phyloP scores from a whole-genome alignment of 2,329 filamentous ascomycete species.

The Mariannaea elegans region DNA sequence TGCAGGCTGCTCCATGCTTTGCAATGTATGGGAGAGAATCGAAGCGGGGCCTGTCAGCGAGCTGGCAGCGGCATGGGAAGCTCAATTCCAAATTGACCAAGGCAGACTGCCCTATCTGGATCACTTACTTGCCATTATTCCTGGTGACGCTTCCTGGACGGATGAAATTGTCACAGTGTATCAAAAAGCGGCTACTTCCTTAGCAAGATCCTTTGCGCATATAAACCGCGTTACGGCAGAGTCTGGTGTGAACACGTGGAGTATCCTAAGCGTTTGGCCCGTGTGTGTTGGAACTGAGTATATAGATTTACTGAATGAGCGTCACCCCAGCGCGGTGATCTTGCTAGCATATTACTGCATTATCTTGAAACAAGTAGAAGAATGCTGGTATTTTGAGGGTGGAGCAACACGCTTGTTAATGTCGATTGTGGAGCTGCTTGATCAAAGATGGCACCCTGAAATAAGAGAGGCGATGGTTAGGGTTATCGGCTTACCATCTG shows the following conservation, averaged over 20 bases:
- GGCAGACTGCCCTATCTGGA: not conserved
- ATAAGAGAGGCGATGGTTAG: not conserved
- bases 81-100: not conserved
- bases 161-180: not conserved
- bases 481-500: no score
- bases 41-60: slow-evolving; percentile 2
- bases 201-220: slow-evolving; percentile 12
- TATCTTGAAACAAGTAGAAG: slow-evolving; percentile 15
- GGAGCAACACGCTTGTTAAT: not conserved
- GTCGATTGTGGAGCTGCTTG: not conserved
- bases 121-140: not conserved
- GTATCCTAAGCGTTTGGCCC: slow-evolving; percentile 11
- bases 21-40: slow-evolving; percentile 10
- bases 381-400: slow-evolving; percentile 11
- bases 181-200: not conserved
- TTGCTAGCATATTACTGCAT: slow-evolving; percentile 21
- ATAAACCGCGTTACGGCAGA: not conserved
- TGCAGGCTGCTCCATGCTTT: slow-evolving; percentile 13
- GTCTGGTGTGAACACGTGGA: slow-evolving; percentile 9
- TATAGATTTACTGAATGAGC: slow-evolving; percentile 3
- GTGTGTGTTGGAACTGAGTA: slow-evolving; percentile 11
- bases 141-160: not conserved
- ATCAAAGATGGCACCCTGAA: not conserved
- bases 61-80: slow-evolving; percentile 15
- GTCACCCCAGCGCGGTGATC: slow-evolving; percentile 10